Conservation (phyloP, 805 yeast species). For the Nakazawaea ernobii region DNA sequence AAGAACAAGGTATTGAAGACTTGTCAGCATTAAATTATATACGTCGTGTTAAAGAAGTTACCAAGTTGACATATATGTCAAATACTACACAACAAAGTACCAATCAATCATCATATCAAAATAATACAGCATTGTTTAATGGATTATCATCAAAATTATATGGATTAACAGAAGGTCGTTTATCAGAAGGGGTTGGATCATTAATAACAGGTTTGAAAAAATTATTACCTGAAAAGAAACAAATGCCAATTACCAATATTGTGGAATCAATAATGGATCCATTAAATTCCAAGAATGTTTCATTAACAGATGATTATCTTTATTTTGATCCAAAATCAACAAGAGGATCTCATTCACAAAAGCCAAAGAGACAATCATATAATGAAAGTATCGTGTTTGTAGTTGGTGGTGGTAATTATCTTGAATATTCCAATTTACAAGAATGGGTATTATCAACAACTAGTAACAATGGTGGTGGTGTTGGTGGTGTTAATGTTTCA, state of each 20-base stretch:
- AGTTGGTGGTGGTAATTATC: conserved; percentile 94
- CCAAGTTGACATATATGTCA: conserved; percentile 40
- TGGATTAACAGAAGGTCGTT: conserved; percentile 72
- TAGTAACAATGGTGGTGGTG: conserved; percentile 21
- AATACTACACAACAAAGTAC: conserved; percentile 20
- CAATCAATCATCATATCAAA: conserved; percentile 27
- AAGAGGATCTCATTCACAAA: conserved; percentile 84
- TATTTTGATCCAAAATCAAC: conserved; percentile 83
- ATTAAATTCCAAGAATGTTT: conserved; percentile 56
- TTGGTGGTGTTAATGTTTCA: conserved; percentile 16
- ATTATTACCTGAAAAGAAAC: conserved; percentile 80
- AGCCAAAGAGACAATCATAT: conserved; percentile 79
- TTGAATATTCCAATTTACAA: conserved; percentile 90
- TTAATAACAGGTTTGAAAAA: conserved; percentile 84
- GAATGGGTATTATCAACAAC: conserved; percentile 60
- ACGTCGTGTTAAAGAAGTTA: conserved; percentile 73
- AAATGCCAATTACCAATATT: conserved; percentile 82
- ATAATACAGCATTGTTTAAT: conserved; percentile 53
- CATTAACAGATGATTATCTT: conserved; percentile 81
- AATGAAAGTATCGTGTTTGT: conserved; percentile 84
- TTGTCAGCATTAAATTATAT: conserved; percentile 65
- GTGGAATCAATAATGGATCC: conserved; percentile 94
- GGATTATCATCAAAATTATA: conserved; percentile 74
- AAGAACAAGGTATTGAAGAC: conserved; percentile 49
- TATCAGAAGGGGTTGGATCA: conserved; percentile 87